Base-by-base conservation (phyloP, 2,329 filamentous ascomycete genomes). In the Aspergillus pseudoviridinutans region DNA sequence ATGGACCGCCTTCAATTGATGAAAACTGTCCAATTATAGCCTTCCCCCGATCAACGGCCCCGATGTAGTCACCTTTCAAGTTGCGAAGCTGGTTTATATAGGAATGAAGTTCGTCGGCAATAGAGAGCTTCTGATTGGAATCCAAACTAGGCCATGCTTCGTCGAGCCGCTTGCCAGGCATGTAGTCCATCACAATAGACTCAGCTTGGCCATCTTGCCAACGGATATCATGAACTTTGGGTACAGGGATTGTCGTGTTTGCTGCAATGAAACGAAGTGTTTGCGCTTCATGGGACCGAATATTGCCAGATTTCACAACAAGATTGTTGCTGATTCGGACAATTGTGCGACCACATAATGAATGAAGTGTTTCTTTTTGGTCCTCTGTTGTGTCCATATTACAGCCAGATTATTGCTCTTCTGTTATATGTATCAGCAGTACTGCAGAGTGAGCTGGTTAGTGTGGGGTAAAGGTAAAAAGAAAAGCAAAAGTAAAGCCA, bases 1-100 rank as follows among this genome's bases (percentile, higher is more conserved):
- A 66, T n/a, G 63, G 63, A 3, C 63, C 66, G 9, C 59, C 61
- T 55, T 65, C 60, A 41, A 61, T 46, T 10, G 59, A 53, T 12
- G 49, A 38, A 44, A 44, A 28, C 14, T 57, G 46, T 20, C 64
- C 61, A 29, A 61, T 64, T 17, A 66, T 52, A 17, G 59, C 61
- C 44, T 58, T 57, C 7, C 60, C 57, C 25, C 54, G 57, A 35
- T 58, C 47, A n/a, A 62, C 29, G 7, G 55, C 62, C 3, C 62
- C 61, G 35, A 66, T 65, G 49, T 65, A 64, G 20, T 47, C 24
- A 9, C 61, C 63, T 53, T 63, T 58, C 20, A 67, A 47, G 4
- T 51, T 22, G 35, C 59, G 58, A 28, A 61, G 51, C 55, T 64
- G 59, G 3, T 14, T 10, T 5, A 61, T 50, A 44, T 67, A 63